These are phyloP conservation scores for Moesziomyces parantarcticus DNA, from an alignment of 1,284 basidiomycete genomes.

Conservation along the genomic window DNA sequence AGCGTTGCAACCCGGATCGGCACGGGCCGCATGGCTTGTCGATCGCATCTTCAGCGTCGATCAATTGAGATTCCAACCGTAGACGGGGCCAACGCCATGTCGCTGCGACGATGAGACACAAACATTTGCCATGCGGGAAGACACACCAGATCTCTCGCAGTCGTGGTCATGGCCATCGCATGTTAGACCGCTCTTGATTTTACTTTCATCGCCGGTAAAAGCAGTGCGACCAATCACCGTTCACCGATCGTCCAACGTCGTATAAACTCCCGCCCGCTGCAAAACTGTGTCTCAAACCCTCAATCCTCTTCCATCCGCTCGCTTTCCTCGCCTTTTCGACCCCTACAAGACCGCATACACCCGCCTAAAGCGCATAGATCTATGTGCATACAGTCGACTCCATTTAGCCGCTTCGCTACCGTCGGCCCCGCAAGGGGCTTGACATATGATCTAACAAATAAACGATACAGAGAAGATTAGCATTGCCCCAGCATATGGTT, in stretches of 20 bases:
- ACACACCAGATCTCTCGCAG: too few relatives aligned
- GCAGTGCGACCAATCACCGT: not conserved
- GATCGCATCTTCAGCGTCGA: too few relatives aligned
- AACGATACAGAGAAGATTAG: conserved; percentile 52
- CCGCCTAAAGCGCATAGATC: too few relatives aligned
- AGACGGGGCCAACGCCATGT: too few relatives aligned
- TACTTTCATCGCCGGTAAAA: too few relatives aligned
- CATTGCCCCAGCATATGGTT: conserved; percentile 32
- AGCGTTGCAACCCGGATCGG: too few relatives aligned
- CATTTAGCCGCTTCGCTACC: not conserved
- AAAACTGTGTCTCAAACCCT: not conserved
- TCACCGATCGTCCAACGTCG: not conserved
- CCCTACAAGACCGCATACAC: conserved; percentile 14
- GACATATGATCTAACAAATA: conserved; percentile 52
- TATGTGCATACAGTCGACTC: too few relatives aligned
- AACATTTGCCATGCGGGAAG: too few relatives aligned
- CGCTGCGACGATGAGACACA: too few relatives aligned
- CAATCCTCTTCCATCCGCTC: not conserved
- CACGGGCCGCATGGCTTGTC: too few relatives aligned
- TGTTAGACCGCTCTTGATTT: not conserved
- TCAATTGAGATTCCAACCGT: too few relatives aligned
- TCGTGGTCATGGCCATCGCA: not conserved
- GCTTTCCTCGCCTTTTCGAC: not conserved
- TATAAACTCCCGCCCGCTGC: not conserved
- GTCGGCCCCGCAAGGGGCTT: conserved; percentile 47